Base-by-base conservation (phyloP, 2,329 filamentous ascomycete genomes). In the Hypoxylon sp. region DNA sequence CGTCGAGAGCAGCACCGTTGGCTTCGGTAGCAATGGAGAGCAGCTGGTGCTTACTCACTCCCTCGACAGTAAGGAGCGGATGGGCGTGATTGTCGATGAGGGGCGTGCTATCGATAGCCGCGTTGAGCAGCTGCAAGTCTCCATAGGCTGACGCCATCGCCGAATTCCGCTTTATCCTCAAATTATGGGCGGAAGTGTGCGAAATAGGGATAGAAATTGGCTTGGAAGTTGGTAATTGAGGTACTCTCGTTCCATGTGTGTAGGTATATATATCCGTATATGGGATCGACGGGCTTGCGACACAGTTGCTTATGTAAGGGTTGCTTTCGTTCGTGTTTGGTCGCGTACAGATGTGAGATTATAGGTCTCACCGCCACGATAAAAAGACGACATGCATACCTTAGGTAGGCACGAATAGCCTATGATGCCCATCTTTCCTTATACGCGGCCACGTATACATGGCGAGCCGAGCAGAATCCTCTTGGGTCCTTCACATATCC, bases 21-120 rank as follows among this genome's bases (percentile, higher is more conserved):
- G 92, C 93, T 80, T 96, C 92, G 5, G 90, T 91, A 1, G 88
- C 87, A 67, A 93, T 89, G 45, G 87, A 84, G 49, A 87, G 74
- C 4, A 88, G 78, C 0, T 82, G 77, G 56, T 86, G 80, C 20
- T 81, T 81, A 61, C 78, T 76, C 26, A 85, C 76, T 9, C 82
- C 77, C 18, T 81, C 78, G 5, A 80, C 79, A 36, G 84, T 84
- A 8, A 93, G 83, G 0, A 93, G 81, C 26, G 90, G 90, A 69
- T 92, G 90, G 2, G 88, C 89, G 73, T 93, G 90, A 70, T 91
- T 87, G 78, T 93, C 91, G 75, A 93, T 88, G 70, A 92, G 87
- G 2, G 90, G 90, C 20, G 84, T 87, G 18, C 74, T 80, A 26
- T 80, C 76, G 60, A 89, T 85, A 54, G 80, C 81, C 16, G 68